Conservation (phyloP, 768 basidiomycete genomes). For the Lactarius hengduanensis region DNA sequence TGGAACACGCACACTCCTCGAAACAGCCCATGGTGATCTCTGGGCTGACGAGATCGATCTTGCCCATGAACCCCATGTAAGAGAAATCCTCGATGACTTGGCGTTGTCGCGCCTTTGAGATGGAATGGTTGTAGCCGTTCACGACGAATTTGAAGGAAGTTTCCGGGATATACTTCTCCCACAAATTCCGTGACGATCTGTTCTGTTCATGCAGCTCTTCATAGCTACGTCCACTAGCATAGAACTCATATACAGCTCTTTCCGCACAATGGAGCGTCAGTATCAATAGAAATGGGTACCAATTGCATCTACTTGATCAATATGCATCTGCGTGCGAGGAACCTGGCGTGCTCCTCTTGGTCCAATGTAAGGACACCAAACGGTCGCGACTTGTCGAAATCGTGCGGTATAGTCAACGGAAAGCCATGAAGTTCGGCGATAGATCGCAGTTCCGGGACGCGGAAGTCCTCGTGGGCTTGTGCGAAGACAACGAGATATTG, state of each 20-base stretch:
- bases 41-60: slow-evolving; percentile 78
- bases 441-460: slow-evolving; percentile 79
- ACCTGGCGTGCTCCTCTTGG: slow-evolving; percentile 66
- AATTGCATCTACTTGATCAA: slow-evolving; percentile 66
- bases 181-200: slow-evolving; percentile 43
- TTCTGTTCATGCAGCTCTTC: slow-evolving; percentile 63
- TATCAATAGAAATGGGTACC: no score
- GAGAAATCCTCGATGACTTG: slow-evolving; percentile 74
- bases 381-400: slow-evolving; percentile 57
- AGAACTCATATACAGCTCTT: slow-evolving; percentile 79
- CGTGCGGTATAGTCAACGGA: slow-evolving; percentile 44
- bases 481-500: slow-evolving; percentile 69
- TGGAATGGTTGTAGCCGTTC: slow-evolving; percentile 70
- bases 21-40: slow-evolving; percentile 71
- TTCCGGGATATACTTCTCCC: slow-evolving; percentile 58
- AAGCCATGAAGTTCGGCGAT: slow-evolving; percentile 74
- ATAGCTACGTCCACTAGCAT: slow-evolving; percentile 68
- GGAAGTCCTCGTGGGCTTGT: slow-evolving; percentile 77
- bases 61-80: slow-evolving; percentile 82
- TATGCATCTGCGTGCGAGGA: slow-evolving; percentile 74
- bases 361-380: slow-evolving; percentile 73
- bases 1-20: slow-evolving; percentile 72
- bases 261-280: background rate
- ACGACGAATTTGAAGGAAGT: slow-evolving; percentile 83
- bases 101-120: slow-evolving; percentile 63